These are phyloP conservation scores for Aspergillus funiculosus DNA, from an alignment of 495 filamentous ascomycete genomes.

Conservation along the genomic window DNA sequence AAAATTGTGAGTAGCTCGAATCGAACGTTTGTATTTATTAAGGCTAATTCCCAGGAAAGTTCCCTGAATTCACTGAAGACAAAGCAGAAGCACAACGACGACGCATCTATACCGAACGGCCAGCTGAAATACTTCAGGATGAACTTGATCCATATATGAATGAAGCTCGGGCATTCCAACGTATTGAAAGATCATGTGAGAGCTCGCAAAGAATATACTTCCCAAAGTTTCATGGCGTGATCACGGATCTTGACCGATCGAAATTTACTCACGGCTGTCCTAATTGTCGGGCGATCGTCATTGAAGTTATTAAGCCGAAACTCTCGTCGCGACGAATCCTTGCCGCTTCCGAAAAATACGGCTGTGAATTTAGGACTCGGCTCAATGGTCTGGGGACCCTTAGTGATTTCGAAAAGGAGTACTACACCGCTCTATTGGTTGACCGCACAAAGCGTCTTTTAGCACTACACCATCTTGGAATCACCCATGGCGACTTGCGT, in stretches of 20 bases:
- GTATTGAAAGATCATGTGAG: not conserved
- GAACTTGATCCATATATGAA: not conserved
- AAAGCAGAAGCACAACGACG: too few relatives aligned
- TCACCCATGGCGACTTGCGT: not conserved
- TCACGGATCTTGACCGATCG: not conserved
- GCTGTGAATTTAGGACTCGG: not conserved
- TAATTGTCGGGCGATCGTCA: not conserved
- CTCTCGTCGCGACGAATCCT: not conserved
- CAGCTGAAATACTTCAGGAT: too few relatives aligned
- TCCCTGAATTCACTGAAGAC: too few relatives aligned
- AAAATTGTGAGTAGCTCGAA: too few relatives aligned
- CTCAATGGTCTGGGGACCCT: too few relatives aligned
- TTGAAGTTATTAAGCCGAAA: not conserved
- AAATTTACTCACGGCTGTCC: not conserved
- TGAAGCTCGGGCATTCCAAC: not conserved
- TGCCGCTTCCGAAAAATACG: not conserved
- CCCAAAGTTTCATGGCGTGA: not conserved
- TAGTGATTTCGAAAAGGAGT: too few relatives aligned
- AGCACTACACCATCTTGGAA: not conserved
- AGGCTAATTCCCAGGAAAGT: too few relatives aligned
- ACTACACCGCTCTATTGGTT: not conserved
- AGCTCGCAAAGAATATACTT: not conserved
- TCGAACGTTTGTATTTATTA: too few relatives aligned
- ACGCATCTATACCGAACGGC: too few relatives aligned
- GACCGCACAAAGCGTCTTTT: not conserved